Base-by-base conservation (phyloP, 192 early-diverging fungal genomes). In the Jimgerdemannia lactiflua region DNA sequence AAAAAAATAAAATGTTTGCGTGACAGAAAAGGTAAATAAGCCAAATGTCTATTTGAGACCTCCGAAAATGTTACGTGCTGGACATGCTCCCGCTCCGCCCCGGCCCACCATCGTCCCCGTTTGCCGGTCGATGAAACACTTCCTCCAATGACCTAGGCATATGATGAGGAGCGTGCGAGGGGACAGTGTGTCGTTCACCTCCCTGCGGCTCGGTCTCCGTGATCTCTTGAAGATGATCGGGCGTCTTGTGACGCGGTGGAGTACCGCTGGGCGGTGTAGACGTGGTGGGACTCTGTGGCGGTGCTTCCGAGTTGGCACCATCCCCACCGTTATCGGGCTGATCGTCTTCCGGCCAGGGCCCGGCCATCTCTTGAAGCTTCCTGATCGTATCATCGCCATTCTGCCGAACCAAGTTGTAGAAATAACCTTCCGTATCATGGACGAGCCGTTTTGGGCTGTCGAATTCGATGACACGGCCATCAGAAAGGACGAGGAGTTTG, bases 401-500 rank as follows among this genome's bases (percentile, higher is more conserved):
- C 49, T 59, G 49, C 8, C 49, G 49, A 10, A 59, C 49, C 14
- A 59, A 2, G 6, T 59, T 59, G 49, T 75, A 84, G 70, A 90
- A 89, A 72, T 86, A 74, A 0, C 86, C 78, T 20, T 82, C 80
- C 7, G 64, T 68, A 19, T 84, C 79, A 19, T 59, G 54, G 68
- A 94, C 71, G 82, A 95, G 75, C 42, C 80, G 84, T 43, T 80
- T 65, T 4, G 94, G 94, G 40, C 88, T 82, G 43, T 91, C 94
- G 69, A 86, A 89, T 78, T 96, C 95, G 14, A 86, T 86, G 39
- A 94, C 83, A 17, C 80, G 72, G 39, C 94, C 94, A n/a, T 82
- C 80, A 65, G 93, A 92, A 18, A 97, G 75, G 0, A 97, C 94
- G 43, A 96, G 71, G 39, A 97, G 90, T 14, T 86, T 81, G 59